Conservation (phyloP, 805 yeast genomes). For the Cyberlindnera saturnus region DNA sequence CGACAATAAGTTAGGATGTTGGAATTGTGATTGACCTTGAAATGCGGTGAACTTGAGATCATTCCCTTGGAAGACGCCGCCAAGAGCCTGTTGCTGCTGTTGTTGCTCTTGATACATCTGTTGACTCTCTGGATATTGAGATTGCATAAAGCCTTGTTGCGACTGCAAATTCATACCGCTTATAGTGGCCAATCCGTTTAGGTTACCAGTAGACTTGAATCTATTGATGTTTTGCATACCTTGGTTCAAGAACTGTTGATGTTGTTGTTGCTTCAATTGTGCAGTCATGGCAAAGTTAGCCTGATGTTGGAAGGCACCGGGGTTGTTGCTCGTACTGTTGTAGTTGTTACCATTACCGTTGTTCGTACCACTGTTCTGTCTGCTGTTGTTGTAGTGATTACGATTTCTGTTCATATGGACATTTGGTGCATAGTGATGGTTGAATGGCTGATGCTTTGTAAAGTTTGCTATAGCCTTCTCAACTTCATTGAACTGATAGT, state of each 20-base stretch:
- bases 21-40: constrained; percentile 12
- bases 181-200: constrained; percentile 3
- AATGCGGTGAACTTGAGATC: constrained; percentile 9
- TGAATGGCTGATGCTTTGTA: constrained; percentile 26
- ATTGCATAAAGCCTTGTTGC: neutral
- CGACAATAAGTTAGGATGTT: constrained; percentile 9
- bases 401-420: constrained; percentile 18
- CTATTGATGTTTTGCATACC: constrained; percentile 17
- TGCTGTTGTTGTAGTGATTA: constrained; percentile 6
- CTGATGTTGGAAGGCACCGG: constrained; percentile 8
- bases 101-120: neutral
- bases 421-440: constrained; percentile 27
- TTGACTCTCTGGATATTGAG: constrained; percentile 2
- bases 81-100: neutral
- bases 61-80: neutral
- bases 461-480: constrained; percentile 25
- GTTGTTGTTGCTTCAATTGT: constrained; percentile 22
- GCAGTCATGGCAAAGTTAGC: constrained; percentile 16
- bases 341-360: constrained; percentile 2
- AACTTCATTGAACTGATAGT: constrained; percentile 22
- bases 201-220: constrained; percentile 9
- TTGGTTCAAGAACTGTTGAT: constrained; percentile 15
- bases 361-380: constrained; percentile 4
- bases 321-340: constrained; percentile 4
- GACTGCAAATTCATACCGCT: neutral